Evolutionary conservation across 1,139 yeast genomes (phyloP).

Genomic region (Hyphopichia wangnamkhiaoensis): DNA sequence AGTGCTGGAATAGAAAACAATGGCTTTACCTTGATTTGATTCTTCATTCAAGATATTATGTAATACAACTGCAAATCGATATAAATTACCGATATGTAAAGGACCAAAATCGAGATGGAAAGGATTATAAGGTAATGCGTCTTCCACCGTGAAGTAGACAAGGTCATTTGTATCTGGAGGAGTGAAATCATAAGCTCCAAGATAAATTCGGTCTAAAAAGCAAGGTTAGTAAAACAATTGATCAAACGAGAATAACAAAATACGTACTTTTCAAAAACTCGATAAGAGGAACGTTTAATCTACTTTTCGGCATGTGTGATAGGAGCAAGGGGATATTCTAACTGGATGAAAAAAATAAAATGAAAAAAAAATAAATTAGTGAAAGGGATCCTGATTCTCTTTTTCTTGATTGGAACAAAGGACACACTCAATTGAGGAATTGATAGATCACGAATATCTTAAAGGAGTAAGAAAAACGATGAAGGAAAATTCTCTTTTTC

Average conservation of each 20-base stretch:
- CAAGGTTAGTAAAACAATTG: constrained; percentile 19
- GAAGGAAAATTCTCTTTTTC: no score
- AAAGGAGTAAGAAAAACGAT: no score
- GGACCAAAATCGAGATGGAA: constrained; percentile 98
- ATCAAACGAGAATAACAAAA: not conserved
- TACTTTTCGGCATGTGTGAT: constrained; percentile 20
- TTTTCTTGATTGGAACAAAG: no score
- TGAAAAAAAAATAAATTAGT: no score
- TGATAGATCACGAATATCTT: no score
- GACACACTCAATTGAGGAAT: no score
- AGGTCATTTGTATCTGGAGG: constrained; percentile 77
- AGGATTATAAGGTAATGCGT: constrained; percentile 84
- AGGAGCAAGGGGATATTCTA: not conserved
- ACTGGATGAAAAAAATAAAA: not conserved
- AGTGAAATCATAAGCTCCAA: constrained; percentile 81
- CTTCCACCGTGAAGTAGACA: constrained; percentile 91
- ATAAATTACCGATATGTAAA: constrained; percentile 85
- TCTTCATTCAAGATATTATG: constrained; percentile 90
- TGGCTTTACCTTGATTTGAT: constrained; percentile 81
- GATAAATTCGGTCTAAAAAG: constrained; percentile 70
- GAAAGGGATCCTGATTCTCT: no score
- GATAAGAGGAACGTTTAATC: constrained; percentile 34
- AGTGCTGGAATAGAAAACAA: constrained; percentile 84
- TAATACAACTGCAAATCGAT: constrained; percentile 90
- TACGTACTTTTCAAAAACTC: constrained; percentile 50